A percentile compares a stretch with the other conserved stretches of the same genome.
These are phyloP conservation scores for Acanthamoeba rhysodes DNA, from an alignment of 208 protist genomes.

Conservation along the genomic window DNA sequence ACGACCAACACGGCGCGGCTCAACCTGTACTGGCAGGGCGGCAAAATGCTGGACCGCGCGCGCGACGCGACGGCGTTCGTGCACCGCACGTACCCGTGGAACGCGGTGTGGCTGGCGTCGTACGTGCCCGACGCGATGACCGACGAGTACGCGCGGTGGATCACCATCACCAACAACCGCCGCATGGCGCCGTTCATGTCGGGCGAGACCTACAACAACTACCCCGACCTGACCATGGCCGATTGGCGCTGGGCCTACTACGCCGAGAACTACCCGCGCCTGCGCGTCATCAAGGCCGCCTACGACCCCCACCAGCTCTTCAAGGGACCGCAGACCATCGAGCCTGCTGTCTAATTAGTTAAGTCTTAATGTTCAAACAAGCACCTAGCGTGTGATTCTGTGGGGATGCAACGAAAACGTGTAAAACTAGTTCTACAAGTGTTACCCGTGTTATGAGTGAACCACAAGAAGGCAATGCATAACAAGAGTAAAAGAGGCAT, in stretches of 20 bases:
- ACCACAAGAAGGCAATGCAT: too few relatives aligned
- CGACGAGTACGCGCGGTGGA: slow-evolving; percentile 74
- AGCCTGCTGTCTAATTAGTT: neutral
- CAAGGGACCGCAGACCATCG: slow-evolving; percentile 74
- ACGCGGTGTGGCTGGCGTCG: slow-evolving; percentile 71
- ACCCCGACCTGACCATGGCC: slow-evolving; percentile 73
- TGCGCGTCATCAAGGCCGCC: slow-evolving; percentile 64
- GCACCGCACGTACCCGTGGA: slow-evolving; percentile 78
- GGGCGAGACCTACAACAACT: slow-evolving; percentile 82
- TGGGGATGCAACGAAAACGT: too few relatives aligned
- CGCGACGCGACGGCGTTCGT: slow-evolving; percentile 65
- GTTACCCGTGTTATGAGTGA: too few relatives aligned
- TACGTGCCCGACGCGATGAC: neutral
- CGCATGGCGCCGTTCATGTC: slow-evolving; percentile 36
- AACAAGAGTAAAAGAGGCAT: too few relatives aligned
- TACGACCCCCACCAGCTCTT: slow-evolving; percentile 81
- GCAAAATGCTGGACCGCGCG: slow-evolving; percentile 54
- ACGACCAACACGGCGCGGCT: slow-evolving; percentile 77
- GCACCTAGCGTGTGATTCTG: too few relatives aligned
- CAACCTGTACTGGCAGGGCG: slow-evolving; percentile 82
- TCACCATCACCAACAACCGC: slow-evolving; percentile 4
- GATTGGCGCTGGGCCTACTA: slow-evolving; percentile 79
- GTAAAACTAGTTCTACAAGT: too few relatives aligned
- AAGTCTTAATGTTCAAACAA: neutral
- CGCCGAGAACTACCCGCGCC: slow-evolving; percentile 73